A percentile compares a stretch with the other conserved stretches of the same genome.
Conservation (phyloP, 1,284 basidiomycete genomes). For the Microstroma glucosiphilum region DNA sequence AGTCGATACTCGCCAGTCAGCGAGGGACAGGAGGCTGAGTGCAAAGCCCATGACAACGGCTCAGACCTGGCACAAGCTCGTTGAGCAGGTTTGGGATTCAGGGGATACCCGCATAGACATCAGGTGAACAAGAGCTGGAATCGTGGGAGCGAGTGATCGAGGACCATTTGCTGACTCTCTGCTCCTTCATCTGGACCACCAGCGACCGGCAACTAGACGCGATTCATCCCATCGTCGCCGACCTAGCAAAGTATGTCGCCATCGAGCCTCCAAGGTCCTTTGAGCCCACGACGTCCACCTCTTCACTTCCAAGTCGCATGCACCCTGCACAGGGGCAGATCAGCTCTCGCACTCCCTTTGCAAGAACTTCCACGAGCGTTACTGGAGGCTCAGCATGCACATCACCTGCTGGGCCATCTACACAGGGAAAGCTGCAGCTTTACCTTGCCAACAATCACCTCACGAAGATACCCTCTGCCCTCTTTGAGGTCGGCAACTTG, state of each 20-base stretch:
- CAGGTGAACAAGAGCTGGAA: too few species aligned
- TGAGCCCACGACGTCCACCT: constrained; percentile 1
- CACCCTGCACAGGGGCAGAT: neutral
- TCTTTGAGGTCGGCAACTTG: constrained; percentile 43
- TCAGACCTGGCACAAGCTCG: constrained; percentile 13
- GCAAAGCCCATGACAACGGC: neutral
- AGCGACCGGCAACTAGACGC: constrained; percentile 14
- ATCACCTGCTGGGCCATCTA: neutral
- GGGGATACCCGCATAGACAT: constrained; percentile 15
- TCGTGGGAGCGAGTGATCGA: too few species aligned
- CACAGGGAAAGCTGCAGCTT: constrained; percentile 14
- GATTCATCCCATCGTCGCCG: constrained; percentile 22
- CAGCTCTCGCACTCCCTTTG: neutral
- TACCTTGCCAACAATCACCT: constrained; percentile 32
- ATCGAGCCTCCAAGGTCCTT: constrained; percentile 20
- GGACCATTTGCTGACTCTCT: too few species aligned
- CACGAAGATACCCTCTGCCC: constrained; percentile 38
- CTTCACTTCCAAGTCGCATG: neutral
- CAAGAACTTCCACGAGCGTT: neutral
- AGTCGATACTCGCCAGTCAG: neutral
- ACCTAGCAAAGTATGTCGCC: constrained; percentile 26
- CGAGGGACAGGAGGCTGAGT: constrained; percentile 4
- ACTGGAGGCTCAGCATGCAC: neutral
- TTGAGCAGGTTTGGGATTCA: constrained; percentile 20
- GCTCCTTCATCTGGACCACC: too few species aligned